Base-by-base conservation (phyloP, 2,329 filamentous ascomycete species). In the Neofusicoccum kwambonambiense region DNA sequence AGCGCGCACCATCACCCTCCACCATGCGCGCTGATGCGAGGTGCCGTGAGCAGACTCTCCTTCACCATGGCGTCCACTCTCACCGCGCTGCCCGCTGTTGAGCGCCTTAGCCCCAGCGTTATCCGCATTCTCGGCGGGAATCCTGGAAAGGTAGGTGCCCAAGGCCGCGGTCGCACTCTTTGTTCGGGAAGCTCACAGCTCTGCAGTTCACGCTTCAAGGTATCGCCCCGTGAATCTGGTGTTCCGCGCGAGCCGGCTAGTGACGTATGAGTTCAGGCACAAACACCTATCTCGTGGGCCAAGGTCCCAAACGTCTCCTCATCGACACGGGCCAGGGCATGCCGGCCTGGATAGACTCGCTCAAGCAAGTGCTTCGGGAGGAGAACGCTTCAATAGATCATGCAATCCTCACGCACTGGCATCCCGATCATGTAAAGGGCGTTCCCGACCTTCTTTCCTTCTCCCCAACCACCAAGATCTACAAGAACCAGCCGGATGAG, bases 251-350 rank as follows among this genome's bases (percentile, higher is more conserved):
- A 57, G 17, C 17, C 19, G n/a, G 5, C 6, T 35, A 69, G 42
- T n/a, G 22, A 19, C 34, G 47, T 6, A 60, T 6, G 86, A 84
- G 9, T 22, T 2, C 9, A 60, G 56, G 93, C 67, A 97, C 95
- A 70, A 99, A 99, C 77, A 99, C 95, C 39, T 99, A 99, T 76
- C 85, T 99, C 17, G 74, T 99, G 66, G 95, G 95, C 65, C 88
- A 85, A 6, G 94, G 93, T 3, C 75, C 81, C 5, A 78, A 80
- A 6, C 88, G 95, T 9, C 83, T 98, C 65, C 85, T 99, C 22
- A 87, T 99, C 72, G 95, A 99, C 78, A 97, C 93, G 0, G 95
- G 91, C 56, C 90, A 97, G 77, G 95, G 94, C 52, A 86, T 82
- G 65, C 86, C 88, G 2, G 83, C 85, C 39, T 99, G 94, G 94